Base-by-base conservation (phyloP, 768 basidiomycete species). In the Lentinula aciculospora region DNA sequence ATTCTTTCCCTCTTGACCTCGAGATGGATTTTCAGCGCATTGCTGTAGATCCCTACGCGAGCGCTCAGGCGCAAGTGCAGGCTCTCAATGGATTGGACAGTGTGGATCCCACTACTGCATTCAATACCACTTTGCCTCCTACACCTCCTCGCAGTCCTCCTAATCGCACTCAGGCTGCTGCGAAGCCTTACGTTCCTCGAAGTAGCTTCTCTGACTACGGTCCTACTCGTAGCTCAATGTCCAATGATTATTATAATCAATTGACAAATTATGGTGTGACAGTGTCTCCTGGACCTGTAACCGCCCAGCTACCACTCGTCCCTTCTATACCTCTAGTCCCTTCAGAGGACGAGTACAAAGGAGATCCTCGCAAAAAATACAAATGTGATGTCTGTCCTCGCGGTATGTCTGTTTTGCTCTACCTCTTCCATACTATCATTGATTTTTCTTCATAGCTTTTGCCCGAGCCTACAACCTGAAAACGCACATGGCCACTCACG, bases 401-500 rank as follows among this genome's bases (percentile, higher is more conserved):
- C 74, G 83, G 90, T 92, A 65, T 57, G 66, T 67, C 31, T 6
- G 8, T 9, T 61, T 60, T 21, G 55, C 45, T 39, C 27, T 32
- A 13, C 6, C 58, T 44, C 27, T 60, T 1, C 60, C 37, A 40
- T 57, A 13, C 17, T 37, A 32, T 57, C 19, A 51, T 61, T 56
- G 48, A 59, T 61, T 34, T 58, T 45, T 59, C 53, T 58, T 37
- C 60, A 21, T 58, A 89, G 95, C 89, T 1, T 98, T 98, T 64
- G 94, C 94, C 10, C 79, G 94, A 27, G 93, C 93, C 2, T 97
- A 91, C 72, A 98, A 98, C 66, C 73, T 98, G 58, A 98, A 98
- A 76, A 95, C 94, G 0, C 94, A 97, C 70, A 86, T 91, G 81
- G 88, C 89, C 25, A 98, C 94, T 3, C 94, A 98, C 71, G 92